phyloP scores from a whole-genome alignment of 78 protist species.

The Speleostelium caveatum region DNA sequence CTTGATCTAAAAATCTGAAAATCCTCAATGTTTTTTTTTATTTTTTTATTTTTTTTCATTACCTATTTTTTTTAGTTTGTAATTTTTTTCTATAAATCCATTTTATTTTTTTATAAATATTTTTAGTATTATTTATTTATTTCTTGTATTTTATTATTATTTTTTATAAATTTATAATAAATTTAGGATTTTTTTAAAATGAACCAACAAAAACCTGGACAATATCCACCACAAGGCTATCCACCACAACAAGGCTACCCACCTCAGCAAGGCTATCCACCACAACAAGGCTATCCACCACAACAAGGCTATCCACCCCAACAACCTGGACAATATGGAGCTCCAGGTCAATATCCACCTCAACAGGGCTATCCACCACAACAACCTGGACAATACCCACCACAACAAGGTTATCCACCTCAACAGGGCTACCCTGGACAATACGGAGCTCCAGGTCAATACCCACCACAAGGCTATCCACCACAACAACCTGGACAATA shows the following conservation, averaged over 20 bases:
- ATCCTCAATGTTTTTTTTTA: background rate
- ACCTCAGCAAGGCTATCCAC: slow-evolving; percentile 15
- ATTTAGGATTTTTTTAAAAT: no score
- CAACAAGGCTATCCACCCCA: background rate
- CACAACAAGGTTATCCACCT: background rate
- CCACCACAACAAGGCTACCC: slow-evolving; percentile 2
- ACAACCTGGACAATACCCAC: slow-evolving; percentile 23
- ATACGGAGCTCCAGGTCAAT: slow-evolving; percentile 28
- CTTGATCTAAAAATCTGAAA: background rate
- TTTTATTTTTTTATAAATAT: no score
- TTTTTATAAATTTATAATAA: no score
- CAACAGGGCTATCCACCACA: background rate
- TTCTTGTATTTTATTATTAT: background rate
- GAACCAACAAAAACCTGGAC: slow-evolving; percentile 40
- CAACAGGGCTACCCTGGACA: background rate
- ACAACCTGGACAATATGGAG: slow-evolving; percentile 28
- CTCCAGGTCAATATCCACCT: slow-evolving; percentile 26
- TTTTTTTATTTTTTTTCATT: no score
- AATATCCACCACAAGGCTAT: slow-evolving; percentile 38
- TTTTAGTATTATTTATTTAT: background rate
- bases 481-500: background rate
- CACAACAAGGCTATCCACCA: slow-evolving; percentile 11
- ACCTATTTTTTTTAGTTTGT: no score
- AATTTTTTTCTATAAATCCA: no score
- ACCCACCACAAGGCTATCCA: background rate